These are phyloP conservation scores for Hypholoma fasciculare DNA, from an alignment of 768 basidiomycete genomes.

Conservation along the genomic window DNA sequence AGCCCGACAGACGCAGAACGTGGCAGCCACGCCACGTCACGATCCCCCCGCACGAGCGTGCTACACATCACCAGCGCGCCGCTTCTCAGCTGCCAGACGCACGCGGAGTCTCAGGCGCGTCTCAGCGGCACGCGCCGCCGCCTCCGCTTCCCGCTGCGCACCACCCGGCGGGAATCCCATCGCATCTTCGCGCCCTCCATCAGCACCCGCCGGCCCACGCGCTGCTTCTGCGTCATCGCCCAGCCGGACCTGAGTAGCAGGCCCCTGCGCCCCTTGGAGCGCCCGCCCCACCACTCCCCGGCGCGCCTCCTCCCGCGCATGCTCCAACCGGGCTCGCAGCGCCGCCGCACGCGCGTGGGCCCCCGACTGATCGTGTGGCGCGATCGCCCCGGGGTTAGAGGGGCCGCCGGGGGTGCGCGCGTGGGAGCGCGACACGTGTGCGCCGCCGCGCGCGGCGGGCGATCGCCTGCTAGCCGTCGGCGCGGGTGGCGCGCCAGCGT, in stretches of 20 bases:
- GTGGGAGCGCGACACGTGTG: slow-evolving; percentile 2
- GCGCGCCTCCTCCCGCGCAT: too few relatives aligned
- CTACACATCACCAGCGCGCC: slow-evolving; percentile 10
- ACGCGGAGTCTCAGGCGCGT: slow-evolving; percentile 47
- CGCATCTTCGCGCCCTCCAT: neutral
- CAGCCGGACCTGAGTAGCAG: too few relatives aligned
- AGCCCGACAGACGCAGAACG: neutral
- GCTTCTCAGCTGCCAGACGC: slow-evolving; percentile 35
- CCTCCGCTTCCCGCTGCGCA: neutral
- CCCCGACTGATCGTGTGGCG: neutral
- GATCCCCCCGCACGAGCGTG: neutral
- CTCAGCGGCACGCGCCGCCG: neutral
- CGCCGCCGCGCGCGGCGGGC: neutral
- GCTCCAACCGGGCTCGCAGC: neutral
- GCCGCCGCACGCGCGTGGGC: neutral
- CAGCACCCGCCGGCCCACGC: neutral
- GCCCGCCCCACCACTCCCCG: too few relatives aligned
- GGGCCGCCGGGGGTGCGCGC: slow-evolving; percentile 5
- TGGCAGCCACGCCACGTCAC: neutral
- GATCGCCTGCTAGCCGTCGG: neutral
- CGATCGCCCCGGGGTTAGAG: slow-evolving; percentile 11
- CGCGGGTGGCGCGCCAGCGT: neutral
- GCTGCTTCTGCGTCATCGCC: neutral
- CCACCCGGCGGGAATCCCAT: neutral
- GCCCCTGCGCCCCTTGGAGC: too few relatives aligned